Conservation (phyloP, 2,329 filamentous ascomycete genomes). For the Neofusicoccum laricinum region DNA sequence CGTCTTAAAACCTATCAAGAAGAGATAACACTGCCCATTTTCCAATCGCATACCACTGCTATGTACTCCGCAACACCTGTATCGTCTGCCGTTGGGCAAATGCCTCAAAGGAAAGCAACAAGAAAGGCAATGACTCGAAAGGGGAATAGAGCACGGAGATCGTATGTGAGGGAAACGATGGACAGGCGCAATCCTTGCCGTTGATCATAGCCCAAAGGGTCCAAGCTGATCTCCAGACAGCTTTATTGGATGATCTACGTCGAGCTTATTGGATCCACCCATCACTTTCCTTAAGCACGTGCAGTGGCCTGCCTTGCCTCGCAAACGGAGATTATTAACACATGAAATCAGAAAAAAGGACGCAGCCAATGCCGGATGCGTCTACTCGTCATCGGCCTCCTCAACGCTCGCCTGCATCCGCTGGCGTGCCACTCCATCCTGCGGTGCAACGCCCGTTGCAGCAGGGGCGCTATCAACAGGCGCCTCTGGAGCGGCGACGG, state of each 20-base stretch:
- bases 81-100: background rate
- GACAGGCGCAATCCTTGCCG: background rate
- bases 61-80: background rate
- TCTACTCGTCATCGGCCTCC: conserved; percentile 35
- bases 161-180: background rate
- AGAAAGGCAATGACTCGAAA: background rate
- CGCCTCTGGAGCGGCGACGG: background rate
- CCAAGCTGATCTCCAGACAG: background rate
- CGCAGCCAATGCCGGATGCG: background rate
- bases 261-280: conserved; percentile 10
- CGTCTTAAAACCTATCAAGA: background rate
- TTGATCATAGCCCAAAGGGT: conserved; percentile 5
- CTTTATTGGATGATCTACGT: conserved; percentile 10
- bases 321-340: conserved; percentile 11
- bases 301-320: background rate
- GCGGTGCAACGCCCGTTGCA: conserved; percentile 11
- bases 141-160: background rate
- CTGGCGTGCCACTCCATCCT: conserved; percentile 22
- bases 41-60: background rate
- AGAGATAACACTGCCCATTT: background rate
- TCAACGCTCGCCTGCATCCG: conserved; percentile 36
- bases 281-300: background rate
- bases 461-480: conserved; percentile 3
- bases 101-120: background rate
- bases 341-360: conserved; percentile 7